A percentile compares a stretch with the other conserved stretches of the same genome.
Evolutionary conservation across 495 filamentous ascomycete species (phyloP).

Genomic region (Baudoinia panamericana): DNA sequence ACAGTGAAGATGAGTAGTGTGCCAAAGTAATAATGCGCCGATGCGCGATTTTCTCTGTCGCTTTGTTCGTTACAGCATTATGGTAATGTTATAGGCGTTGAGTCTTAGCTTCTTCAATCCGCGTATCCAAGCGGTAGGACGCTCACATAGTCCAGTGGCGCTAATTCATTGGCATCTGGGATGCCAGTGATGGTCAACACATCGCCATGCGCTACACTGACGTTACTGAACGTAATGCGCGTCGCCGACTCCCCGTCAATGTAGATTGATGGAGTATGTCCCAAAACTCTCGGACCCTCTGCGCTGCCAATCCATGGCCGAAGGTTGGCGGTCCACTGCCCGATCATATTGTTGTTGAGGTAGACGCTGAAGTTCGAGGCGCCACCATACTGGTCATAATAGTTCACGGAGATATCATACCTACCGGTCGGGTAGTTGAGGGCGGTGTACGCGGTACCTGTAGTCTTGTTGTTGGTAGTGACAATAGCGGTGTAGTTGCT

Average conservation of each 20-base stretch:
- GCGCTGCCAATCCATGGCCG: slow-evolving; percentile 11
- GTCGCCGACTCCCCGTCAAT: slow-evolving; percentile 53
- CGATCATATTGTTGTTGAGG: slow-evolving; percentile 39
- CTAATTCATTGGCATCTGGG: slow-evolving; percentile 47
- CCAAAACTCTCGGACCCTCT: slow-evolving; percentile 37
- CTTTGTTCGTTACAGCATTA: background rate
- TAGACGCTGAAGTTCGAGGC: slow-evolving; percentile 40
- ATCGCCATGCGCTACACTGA: slow-evolving; percentile 42
- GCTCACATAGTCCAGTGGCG: slow-evolving; percentile 54
- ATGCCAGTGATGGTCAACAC: slow-evolving; percentile 44
- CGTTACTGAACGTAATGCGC: slow-evolving; percentile 41
- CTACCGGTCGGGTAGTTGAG: slow-evolving; percentile 38
- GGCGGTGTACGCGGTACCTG: slow-evolving; percentile 36
- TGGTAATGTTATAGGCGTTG: background rate
- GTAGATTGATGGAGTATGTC: slow-evolving; percentile 41
- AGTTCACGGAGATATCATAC: slow-evolving; percentile 53
- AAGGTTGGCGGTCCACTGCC: slow-evolving; percentile 43
- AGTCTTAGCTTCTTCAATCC: background rate
- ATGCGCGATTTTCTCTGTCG: background rate
- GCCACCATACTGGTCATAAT: slow-evolving; percentile 49
- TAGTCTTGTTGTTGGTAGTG: slow-evolving; percentile 36
- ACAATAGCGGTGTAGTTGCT: slow-evolving; percentile 32
- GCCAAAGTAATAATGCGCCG: background rate
- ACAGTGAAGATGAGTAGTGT: background rate
- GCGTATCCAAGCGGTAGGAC: slow-evolving; percentile 42